Evolutionary conservation across 139 green algal species (phyloP), one percentile per base, ranked within the genome.

Genomic region (Chlamydomonas sphaeroides): DNA sequence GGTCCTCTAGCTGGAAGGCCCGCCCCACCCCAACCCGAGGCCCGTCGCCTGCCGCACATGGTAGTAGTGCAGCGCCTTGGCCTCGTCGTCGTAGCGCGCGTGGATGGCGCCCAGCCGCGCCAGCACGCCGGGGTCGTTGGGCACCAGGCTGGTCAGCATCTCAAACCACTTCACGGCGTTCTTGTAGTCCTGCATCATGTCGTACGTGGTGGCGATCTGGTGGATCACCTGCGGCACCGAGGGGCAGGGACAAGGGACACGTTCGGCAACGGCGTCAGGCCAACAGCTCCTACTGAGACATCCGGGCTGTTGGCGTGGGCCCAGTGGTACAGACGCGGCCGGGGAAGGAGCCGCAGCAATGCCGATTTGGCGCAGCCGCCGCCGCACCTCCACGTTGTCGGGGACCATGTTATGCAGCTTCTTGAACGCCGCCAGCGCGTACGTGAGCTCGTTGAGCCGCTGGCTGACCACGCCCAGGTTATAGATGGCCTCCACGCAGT

Each of bases 111-210:
- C 95, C 49, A 97, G 92, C 38, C 89, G 80, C 0, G 88, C 86
- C 28, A 97, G 88, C 83, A 96, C 89, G 10, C 93, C 94, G 0
- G 94, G 92, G 88, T 98, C 95, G 67, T 96, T 90, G 14, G 91
- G 89, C 35, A 96, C 89, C 33, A 90, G 45, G 21, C 84, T 87
- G 76, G 90, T 90, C 49, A 98, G 91, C 75, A 95, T 89, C 76
- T 96, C 93, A 36, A 97, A 88, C 93, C 92, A 96, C 67, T 95
- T 93, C 59, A 96, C 86, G 0, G 84, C 70, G 78, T 72, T 79
- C 51, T 90, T 88, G 70, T 88, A 89, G 79, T 94, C 88, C 1
- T 86, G 86, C 78, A 93, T 83, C 67, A 93, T 76, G 65, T 97
- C 93, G 82, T 92, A 94, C 79, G 91, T 78, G 48, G 83, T 87